These are phyloP conservation scores for Aspergillus ustus DNA, from an alignment of 2,329 filamentous ascomycete genomes.

Conservation along the genomic window DNA sequence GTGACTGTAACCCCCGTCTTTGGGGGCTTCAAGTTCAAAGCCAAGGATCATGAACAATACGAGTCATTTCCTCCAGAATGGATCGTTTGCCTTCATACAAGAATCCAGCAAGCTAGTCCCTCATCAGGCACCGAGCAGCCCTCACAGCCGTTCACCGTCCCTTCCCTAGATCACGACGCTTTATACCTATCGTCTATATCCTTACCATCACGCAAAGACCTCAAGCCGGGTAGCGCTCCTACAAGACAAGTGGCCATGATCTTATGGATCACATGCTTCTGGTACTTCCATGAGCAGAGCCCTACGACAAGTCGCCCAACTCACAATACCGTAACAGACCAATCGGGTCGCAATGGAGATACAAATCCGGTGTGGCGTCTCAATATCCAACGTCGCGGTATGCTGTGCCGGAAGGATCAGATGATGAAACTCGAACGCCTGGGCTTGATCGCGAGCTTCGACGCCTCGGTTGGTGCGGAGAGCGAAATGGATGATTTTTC, in stretches of 20 bases:
- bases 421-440: slow-evolving; percentile 2
- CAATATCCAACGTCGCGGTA: slow-evolving; percentile 1
- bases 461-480: neutral
- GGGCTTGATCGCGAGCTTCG: neutral
- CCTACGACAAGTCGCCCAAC: neutral
- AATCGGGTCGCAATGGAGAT: neutral
- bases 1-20: slow-evolving; percentile 2
- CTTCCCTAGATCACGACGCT: slow-evolving; percentile 34
- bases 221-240: slow-evolving; percentile 25
- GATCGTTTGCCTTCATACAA: slow-evolving; percentile 1
- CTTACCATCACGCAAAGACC: slow-evolving; percentile 28
- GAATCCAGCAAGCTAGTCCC: neutral
- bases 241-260: slow-evolving; percentile 6
- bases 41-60: neutral
- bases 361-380: neutral
- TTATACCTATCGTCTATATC: slow-evolving; percentile 33
- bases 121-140: neutral
- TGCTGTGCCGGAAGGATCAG: slow-evolving; percentile 6
- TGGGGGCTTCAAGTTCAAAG: slow-evolving; percentile 8
- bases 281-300: slow-evolving; percentile 10
- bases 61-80: slow-evolving; percentile 8
- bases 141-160: neutral
- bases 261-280: slow-evolving; percentile 10
- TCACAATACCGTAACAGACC: neutral
- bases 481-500: neutral